Evolutionary conservation across 2,329 filamentous ascomycete species (phyloP).

Genomic region (Alternaria sp.): DNA sequence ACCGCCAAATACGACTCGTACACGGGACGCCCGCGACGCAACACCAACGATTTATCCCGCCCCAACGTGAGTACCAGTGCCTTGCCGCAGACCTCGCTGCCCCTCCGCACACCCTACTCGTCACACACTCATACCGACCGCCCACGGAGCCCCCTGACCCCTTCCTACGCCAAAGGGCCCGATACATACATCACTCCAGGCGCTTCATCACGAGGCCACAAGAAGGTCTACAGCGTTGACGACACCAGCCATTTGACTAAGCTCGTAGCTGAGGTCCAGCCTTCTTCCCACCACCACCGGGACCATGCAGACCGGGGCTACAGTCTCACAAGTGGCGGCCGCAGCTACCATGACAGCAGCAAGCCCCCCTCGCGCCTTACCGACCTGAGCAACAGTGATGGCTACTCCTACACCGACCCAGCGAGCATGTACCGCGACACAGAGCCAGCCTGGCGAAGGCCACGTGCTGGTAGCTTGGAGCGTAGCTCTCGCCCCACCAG

Average conservation of each 20-base stretch:
- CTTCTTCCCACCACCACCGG: conserved; percentile 39
- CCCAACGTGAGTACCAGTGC: conserved; percentile 48
- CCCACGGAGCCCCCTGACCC: conserved; percentile 54
- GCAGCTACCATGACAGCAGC: conserved; percentile 39
- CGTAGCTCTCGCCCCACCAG: conserved; percentile 56
- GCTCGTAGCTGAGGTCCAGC: conserved; percentile 50
- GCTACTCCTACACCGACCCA: conserved; percentile 60
- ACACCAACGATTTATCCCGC: conserved; percentile 50
- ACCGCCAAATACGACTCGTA: conserved; percentile 54
- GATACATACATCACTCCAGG: conserved; percentile 51
- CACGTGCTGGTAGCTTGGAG: conserved; percentile 57
- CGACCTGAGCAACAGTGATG: conserved; percentile 54
- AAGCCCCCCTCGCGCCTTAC: conserved; percentile 36
- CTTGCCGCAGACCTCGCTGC: conserved; percentile 34
- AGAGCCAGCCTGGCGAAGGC: conserved; percentile 57
- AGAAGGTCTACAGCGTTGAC: conserved; percentile 60
- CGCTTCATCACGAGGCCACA: conserved; percentile 47
- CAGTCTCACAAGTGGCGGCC: conserved; percentile 41
- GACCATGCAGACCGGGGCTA: conserved; percentile 33
- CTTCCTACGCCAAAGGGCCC: conserved; percentile 43
- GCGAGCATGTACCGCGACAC: conserved; percentile 61
- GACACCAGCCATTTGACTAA: conserved; percentile 51
- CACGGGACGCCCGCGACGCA: conserved; percentile 55
- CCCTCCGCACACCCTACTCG: conserved; percentile 43
- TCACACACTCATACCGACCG: conserved; percentile 35